Conservation (phyloP, 345 rosid species). For the Dipteronia sinensis region DNA sequence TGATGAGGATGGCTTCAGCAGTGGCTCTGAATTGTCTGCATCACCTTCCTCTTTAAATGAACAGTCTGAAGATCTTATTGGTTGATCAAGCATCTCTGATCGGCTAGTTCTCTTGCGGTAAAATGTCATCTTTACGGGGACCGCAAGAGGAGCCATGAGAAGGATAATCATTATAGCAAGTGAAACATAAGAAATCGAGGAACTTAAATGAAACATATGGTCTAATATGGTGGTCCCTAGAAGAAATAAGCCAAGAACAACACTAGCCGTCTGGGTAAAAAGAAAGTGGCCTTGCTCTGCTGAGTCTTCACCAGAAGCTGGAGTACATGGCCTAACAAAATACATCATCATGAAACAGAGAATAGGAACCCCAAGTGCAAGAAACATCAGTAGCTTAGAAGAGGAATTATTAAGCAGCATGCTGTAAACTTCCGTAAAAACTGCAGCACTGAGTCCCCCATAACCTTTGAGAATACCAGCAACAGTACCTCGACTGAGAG, state of each 20-base stretch:
- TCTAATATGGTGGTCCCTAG: constrained; percentile 44
- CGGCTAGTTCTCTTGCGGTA: constrained; percentile 26
- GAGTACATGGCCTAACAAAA: constrained; percentile 59
- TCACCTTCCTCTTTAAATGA: constrained; percentile 28
- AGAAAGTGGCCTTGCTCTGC: constrained; percentile 50
- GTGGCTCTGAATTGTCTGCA: constrained; percentile 49
- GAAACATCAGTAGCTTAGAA: constrained; percentile 60
- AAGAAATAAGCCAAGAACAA: constrained; percentile 55
- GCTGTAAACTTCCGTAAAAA: constrained; percentile 58
- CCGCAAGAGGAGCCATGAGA: constrained; percentile 64
- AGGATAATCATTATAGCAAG: constrained; percentile 51
- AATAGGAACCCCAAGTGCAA: constrained; percentile 60
- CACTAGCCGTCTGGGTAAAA: constrained; percentile 50
- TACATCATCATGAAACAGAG: constrained; percentile 58
- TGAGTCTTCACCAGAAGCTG: constrained; percentile 52
- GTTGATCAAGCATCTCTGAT: constrained; percentile 25
- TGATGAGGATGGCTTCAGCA: constrained; percentile 43
- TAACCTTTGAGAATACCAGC: constrained; percentile 75
- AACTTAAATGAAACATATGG: constrained; percentile 40
- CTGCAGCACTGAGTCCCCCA: constrained; percentile 65
- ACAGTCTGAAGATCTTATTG: constrained; percentile 26
- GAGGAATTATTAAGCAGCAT: constrained; percentile 55
- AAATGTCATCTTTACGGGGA: constrained; percentile 68
- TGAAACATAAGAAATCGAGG: constrained; percentile 35
- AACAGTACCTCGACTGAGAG: constrained; percentile 59